These are phyloP conservation scores for Fusarium avenaceum DNA, from an alignment of 2,329 filamentous ascomycete species.

Conservation along the genomic window DNA sequence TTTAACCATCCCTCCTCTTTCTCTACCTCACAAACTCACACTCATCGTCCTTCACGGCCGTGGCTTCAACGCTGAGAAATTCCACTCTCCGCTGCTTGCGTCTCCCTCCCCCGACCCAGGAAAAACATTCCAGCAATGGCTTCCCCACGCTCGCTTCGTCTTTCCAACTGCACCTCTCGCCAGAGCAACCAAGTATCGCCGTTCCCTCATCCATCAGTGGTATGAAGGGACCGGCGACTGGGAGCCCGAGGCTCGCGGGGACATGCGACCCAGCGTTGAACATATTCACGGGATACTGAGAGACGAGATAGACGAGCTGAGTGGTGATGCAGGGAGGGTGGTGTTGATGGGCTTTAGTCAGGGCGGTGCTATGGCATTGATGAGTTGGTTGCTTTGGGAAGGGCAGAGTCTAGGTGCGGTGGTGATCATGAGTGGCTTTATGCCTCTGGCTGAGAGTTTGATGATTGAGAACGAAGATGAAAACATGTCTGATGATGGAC, in stretches of 20 bases:
- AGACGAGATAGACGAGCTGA: slow-evolving; percentile 54
- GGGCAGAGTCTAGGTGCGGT: slow-evolving; percentile 55
- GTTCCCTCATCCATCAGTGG: slow-evolving; percentile 54
- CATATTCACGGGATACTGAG: slow-evolving; percentile 57
- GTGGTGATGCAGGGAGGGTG: slow-evolving; percentile 55
- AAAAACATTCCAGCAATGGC: slow-evolving; percentile 50
- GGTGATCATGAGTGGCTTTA: slow-evolving; percentile 61
- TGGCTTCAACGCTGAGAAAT: slow-evolving; percentile 58
- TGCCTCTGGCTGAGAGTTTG: slow-evolving; percentile 58
- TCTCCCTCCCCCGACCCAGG: slow-evolving; percentile 11
- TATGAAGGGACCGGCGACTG: slow-evolving; percentile 55
- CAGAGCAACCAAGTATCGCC: slow-evolving; percentile 52
- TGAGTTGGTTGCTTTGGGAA: slow-evolving; percentile 60
- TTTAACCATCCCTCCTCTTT: slow-evolving; percentile 42
- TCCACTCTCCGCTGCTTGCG: slow-evolving; percentile 57
- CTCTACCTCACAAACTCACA: slow-evolving; percentile 57
- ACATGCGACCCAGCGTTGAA: slow-evolving; percentile 58
- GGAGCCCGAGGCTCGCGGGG: slow-evolving; percentile 50
- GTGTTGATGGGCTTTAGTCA: slow-evolving; percentile 67
- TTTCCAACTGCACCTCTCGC: slow-evolving; percentile 63
- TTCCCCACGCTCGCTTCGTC: slow-evolving; percentile 62
- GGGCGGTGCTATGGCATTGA: slow-evolving; percentile 63
- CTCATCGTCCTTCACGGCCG: slow-evolving; percentile 65
- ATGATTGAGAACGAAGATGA: slow-evolving; percentile 26
- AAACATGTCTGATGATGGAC: slow-evolving; percentile 15